Base-by-base conservation (phyloP, 1,139 yeast genomes). In the Taphrina pruni region DNA sequence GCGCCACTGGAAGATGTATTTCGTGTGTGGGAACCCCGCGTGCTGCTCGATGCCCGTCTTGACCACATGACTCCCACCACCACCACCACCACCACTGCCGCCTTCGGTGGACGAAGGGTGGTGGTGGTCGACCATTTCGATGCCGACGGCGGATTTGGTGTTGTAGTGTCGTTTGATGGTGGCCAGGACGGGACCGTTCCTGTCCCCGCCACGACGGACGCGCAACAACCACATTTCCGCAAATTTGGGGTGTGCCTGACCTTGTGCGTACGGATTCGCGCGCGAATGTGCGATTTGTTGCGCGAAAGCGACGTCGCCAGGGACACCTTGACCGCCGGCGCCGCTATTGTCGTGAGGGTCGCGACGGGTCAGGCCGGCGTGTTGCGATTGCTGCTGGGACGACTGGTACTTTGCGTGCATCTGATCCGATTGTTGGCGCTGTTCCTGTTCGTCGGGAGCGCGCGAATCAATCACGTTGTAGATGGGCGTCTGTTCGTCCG, bases 381-480 rank as follows among this genome's bases (percentile, higher is more conserved):
- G 50, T 41, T 36, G 14, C 4, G 32, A 26, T 39, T 20, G 48
- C 45, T 54, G 58, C 43, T 39, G 43, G 14, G 39, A 32, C 43
- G 12, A 11, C 26, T 43, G 39, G 26, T 17, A 43, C n/a, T 58
- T 38, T 14, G 38, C 38, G 38, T 58, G 26, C 51, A 45, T 43
- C 35, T 38, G 11, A 20, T 56, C 43, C 17, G 60, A 56, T 39
- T 41, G 60, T n/a, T 41, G 60, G 6, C 52, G 43, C 54, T 58
- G 62, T 45, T 58, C 62, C 41, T 43, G 43, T 32, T 58, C 62
- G 35, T 58, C 62, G 6, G 62, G 62, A 8, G 62, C 62, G 43
- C 62, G 62, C 9, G 62, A 58, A 32, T 58, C 62, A 17, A 58
- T 58, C 21, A 58, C 62, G 45, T 58, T 58, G 52, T 58, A 58